Base-by-base conservation (phyloP, 495 filamentous ascomycete genomes). In the Annulohypoxylon stygium region DNA sequence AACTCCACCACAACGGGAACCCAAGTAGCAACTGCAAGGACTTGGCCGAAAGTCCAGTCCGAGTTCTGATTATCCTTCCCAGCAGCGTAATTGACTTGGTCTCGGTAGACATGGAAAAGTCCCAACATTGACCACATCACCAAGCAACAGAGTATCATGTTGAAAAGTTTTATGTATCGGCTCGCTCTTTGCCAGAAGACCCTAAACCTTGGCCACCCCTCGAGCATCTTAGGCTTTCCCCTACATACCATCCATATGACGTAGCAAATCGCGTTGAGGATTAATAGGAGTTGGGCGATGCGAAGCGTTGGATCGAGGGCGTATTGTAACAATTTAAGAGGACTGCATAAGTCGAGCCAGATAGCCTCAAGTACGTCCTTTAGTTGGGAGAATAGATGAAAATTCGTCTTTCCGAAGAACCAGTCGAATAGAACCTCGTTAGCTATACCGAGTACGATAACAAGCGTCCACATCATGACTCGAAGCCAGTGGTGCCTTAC, bases 91-190 rank as follows among this genome's bases (percentile, higher is more conserved):
- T 65, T 50, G 2, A 67, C 62, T 1, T 12, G 1, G 16, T 43
- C 54, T 16, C 69, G 51, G n/a, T 62, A 72, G 2, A 6, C n/a
- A 12, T 61, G 34, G 45, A 72, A 72, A n/a, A 62, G 18, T 14
- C 16, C 55, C 8, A 72, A n/a, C 47, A 72, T 66, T 10, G 54
- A 26, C 69, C 69, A 72, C 69, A 72, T 72, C 33, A 72, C 30
- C 55, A 62, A 3, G 11, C 18, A 61, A 23, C 16, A 65, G 14
- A 61, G 1, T 7, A 58, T 37, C 23, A 34, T 14, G 33, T 67
- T 61, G 8, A 67, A 16, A 2, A 33, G 4, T 20, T 39, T 45
- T 11, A 66, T 60, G 12, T 45, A 67, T 20, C n/a, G 43, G 1
- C 4, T 8, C 20, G 30, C 14, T 39, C 14, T 43, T 12, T 61